A percentile compares a stretch with the other conserved stretches of the same genome.
Conservation (phyloP, 495 filamentous ascomycete genomes). For the Aspergillus asperescens region DNA sequence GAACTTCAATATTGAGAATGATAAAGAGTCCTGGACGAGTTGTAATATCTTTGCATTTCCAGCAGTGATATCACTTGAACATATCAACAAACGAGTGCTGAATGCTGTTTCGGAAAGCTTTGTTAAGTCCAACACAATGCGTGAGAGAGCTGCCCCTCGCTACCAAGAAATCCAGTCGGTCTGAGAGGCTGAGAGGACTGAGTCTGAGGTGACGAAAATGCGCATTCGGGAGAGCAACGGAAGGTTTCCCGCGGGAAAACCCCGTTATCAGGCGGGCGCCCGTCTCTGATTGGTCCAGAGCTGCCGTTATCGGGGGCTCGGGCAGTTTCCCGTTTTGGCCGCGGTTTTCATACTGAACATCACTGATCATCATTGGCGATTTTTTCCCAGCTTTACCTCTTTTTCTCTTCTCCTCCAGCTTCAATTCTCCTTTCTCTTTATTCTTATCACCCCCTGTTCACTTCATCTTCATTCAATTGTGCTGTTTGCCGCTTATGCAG, state of each 20-base stretch:
- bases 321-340: constrained; percentile 20
- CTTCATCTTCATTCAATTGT: not conserved
- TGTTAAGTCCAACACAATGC: too few species aligned
- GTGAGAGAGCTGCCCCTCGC: too few species aligned
- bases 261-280: not conserved
- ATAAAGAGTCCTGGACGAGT: too few species aligned
- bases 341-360: constrained; percentile 18
- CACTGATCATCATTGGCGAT: not conserved
- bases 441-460: not conserved
- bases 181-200: too few species aligned
- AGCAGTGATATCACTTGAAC: too few species aligned
- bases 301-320: constrained; percentile 14
- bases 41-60: too few species aligned
- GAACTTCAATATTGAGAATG: too few species aligned
- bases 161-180: not conserved
- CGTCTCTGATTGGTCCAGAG: constrained; percentile 10
- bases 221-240: not conserved
- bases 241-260: constrained; percentile 19
- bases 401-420: constrained; percentile 27
- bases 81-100: too few species aligned
- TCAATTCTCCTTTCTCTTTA: constrained; percentile 5
- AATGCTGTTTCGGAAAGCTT: too few species aligned
- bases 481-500: not conserved
- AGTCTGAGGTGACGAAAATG: too few species aligned
- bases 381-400: constrained; percentile 13